Evolutionary conservation across 2,329 filamentous ascomycete species (phyloP), one percentile per base, ranked within the genome.

Genomic region (Rutstroemia sp.): DNA sequence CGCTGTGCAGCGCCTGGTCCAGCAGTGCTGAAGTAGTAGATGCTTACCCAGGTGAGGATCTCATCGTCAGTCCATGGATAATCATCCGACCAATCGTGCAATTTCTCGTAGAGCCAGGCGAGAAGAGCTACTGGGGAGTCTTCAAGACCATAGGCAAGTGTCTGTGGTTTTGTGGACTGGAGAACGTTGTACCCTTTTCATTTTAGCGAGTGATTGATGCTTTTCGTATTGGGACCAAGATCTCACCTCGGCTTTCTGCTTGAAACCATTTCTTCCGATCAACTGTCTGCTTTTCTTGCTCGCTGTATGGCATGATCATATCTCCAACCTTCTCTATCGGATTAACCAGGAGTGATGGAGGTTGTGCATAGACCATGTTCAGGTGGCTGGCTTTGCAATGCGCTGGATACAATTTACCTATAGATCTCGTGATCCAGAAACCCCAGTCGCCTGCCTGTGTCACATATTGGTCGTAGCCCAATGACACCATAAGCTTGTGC

Each of bases 41-140:
- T 78, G 50, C 77, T 81, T 0, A 91, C 71, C 88, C 87, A 92
- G 0, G 83, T 88, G 25, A 89, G 71, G 8, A 92, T 78, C 71
- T 92, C 87, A 54, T 91, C 86, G 59, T 89, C 84, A 0, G 81
- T 86, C 87, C 87, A 92, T 0, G 79, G 73, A 65, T 90, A 90
- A 1, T 63, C 64, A 64, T 92, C 87, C 0, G 83, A 84, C 88
- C 88, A 92, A 63, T 88, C 84, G 62, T 86, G 81, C 39, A 92
- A 72, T 68, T 92, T 92, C 71, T 92, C 89, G 62, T 88, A 88
- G 36, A 92, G 83, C 89, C 89, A 94, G 0, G 86, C 81, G 1
- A 92, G 74, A 3, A 90, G 72, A 0, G 79, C 86, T 0, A 88
- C 79, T 0, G 88, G 89, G 6, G 79, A 84, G 67, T 91, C 87